Evolutionary conservation across 2,329 filamentous ascomycete genomes (phyloP).

Genomic region (Nectriaceae sp.): DNA sequence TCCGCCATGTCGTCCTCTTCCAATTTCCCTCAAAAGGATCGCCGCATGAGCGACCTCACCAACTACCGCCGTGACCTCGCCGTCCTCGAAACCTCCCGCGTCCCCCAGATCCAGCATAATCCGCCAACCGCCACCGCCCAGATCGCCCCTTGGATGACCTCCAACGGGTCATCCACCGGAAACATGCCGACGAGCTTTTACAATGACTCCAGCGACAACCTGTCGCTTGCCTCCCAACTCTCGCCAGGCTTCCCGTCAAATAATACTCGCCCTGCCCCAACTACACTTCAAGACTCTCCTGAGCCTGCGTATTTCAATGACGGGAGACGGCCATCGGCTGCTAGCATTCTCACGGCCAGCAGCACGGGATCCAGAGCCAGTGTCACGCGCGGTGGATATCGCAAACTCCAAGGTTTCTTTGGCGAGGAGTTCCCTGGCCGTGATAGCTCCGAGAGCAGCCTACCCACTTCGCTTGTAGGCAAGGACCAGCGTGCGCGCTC

Average conservation of each 20-base stretch:
- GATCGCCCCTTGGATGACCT: slow-evolving; percentile 60
- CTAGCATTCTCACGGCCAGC: slow-evolving; percentile 78
- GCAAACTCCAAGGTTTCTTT: slow-evolving; percentile 89
- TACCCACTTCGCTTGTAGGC: slow-evolving; percentile 48
- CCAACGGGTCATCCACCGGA: slow-evolving; percentile 40
- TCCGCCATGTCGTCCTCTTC: slow-evolving; percentile 18
- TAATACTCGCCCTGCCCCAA: slow-evolving; percentile 35
- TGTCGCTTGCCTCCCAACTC: slow-evolving; percentile 63
- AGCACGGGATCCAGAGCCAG: slow-evolving; percentile 80
- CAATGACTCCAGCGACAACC: slow-evolving; percentile 74
- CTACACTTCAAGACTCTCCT: slow-evolving; percentile 58
- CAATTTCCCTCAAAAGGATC: slow-evolving; percentile 47
- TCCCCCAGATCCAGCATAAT: slow-evolving; percentile 58
- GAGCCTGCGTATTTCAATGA: slow-evolving; percentile 65
- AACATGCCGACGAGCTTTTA: slow-evolving; percentile 63
- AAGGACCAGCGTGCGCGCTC: slow-evolving; percentile 66
- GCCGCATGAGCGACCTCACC: slow-evolving; percentile 61
- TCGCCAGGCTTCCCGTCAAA: slow-evolving; percentile 65
- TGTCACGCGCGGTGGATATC: slow-evolving; percentile 69
- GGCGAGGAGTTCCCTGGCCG: slow-evolving; percentile 81
- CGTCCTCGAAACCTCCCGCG: slow-evolving; percentile 64
- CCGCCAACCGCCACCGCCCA: slow-evolving; percentile 56
- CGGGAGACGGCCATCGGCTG: slow-evolving; percentile 81
- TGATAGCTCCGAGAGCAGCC: slow-evolving; percentile 73
- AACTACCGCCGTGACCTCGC: slow-evolving; percentile 74